phyloP scores from a whole-genome alignment of 2,329 filamentous ascomycete genomes.

The Pezicula rhizophila region DNA sequence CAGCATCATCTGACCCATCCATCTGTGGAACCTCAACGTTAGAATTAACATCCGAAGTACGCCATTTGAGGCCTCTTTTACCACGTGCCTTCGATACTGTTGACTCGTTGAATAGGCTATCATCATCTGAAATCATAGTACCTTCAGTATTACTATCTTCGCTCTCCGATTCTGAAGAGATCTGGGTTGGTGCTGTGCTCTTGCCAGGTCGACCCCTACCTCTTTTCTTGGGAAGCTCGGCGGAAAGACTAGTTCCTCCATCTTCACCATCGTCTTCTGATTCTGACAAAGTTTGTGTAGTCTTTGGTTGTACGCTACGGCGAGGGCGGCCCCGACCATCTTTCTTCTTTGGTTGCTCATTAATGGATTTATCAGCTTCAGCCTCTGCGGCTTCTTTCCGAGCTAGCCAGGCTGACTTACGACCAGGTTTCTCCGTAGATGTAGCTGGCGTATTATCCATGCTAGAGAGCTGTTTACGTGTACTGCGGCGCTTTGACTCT shows the following conservation, averaged over 20 bases:
- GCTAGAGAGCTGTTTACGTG: slow-evolving; percentile 6
- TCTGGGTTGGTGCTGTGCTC: not conserved
- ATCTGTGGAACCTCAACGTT: slow-evolving; percentile 2
- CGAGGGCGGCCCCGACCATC: not conserved
- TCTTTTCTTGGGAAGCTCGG: not conserved
- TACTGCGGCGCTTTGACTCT: slow-evolving; percentile 8
- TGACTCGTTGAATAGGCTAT: slow-evolving; percentile 20
- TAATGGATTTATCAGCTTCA: slow-evolving; percentile 1
- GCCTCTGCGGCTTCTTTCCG: slow-evolving; percentile 17
- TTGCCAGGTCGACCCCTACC: not conserved
- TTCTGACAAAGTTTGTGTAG: too few species aligned
- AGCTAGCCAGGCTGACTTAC: slow-evolving; percentile 22
- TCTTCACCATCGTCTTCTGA: not conserved
- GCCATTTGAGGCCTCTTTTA: slow-evolving; percentile 1
- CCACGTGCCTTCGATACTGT: not conserved
- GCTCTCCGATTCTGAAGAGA: slow-evolving; percentile 7
- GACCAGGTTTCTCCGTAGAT: slow-evolving; percentile 11
- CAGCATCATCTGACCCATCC: not conserved
- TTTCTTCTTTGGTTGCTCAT: not conserved
- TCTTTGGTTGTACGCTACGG: not conserved
- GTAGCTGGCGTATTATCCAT: not conserved
- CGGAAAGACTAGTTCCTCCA: not conserved
- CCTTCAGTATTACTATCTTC: slow-evolving; percentile 6
- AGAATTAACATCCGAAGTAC: slow-evolving; percentile 4
- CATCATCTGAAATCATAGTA: slow-evolving; percentile 9